phyloP scores from a whole-genome alignment of 75 land plant species.

The Sequoiadendron giganteum region DNA sequence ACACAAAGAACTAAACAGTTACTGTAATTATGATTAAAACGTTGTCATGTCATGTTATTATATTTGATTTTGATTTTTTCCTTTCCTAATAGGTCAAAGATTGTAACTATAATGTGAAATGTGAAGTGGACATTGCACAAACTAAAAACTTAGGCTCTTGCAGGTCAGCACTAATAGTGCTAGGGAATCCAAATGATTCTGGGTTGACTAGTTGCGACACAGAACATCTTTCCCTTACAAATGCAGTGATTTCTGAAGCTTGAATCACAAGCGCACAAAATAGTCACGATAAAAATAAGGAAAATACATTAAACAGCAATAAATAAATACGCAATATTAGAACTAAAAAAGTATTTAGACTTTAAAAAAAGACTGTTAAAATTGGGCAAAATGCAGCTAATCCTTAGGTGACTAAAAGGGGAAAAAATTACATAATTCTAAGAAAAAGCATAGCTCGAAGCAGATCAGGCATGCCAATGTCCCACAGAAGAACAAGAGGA shows the following conservation, averaged over 20 bases:
- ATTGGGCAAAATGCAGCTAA: background rate
- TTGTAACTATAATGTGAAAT: background rate
- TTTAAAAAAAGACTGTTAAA: background rate
- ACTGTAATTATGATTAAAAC: background rate
- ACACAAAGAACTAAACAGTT: background rate
- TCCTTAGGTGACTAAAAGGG: background rate
- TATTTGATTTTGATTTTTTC: background rate
- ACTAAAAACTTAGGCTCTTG: background rate
- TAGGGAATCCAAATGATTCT: background rate
- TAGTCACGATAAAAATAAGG: no score
- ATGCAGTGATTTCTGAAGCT: no score
- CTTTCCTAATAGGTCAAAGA: background rate
- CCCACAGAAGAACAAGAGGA: background rate
- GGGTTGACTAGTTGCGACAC: no score
- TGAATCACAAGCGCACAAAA: no score
- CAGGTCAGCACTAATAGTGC: background rate
- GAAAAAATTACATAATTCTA: background rate
- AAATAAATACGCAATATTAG: no score
- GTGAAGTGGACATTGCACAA: background rate
- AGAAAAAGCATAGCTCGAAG: background rate
- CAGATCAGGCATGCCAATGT: background rate
- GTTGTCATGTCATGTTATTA: background rate
- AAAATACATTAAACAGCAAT: no score
- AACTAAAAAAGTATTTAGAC: no score
- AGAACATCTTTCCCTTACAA: no score